Evolutionary conservation across 148 eudicot species (phyloP), one percentile per base, ranked within the genome.

Genomic region (Cornus kousa): DNA sequence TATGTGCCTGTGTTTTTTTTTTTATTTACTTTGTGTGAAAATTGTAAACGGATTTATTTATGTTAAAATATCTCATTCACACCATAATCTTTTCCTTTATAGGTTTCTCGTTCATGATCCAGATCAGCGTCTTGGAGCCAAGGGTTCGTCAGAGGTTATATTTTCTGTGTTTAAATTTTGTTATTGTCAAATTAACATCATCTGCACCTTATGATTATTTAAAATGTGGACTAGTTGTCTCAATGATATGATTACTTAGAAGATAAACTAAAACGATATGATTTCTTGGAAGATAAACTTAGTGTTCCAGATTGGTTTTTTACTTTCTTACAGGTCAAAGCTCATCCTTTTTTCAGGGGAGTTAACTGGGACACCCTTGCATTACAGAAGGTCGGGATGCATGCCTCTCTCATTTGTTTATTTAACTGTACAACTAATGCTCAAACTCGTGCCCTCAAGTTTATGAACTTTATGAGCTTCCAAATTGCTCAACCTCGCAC

Each of bases 311-410:
- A 62, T n/a, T 62, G 46, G 53, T 3, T 57, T 59, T 70, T 39
- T 17, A 73, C 53, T 65, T 68, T 73, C 48, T 57, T 70, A 31
- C 85, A 88, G 93, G 93, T 90, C 65, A 88, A 90, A 83, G 86
- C 88, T 76, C 93, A 90, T 82, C 81, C 87, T 39, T 83, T 88
- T 70, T 90, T 90, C 78, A 74, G 79, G 55, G 90, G 93, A 82
- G 84, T 90, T 39, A 88, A 90, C 74, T 90, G 93, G 93, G 91
- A 88, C 81, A 88, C 90, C 74, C 87, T 88, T 66, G 82, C 93
- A 70, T 80, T 82, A 67, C 90, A 87, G 43, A 88, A 88, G 91
- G 93, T 90, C 62, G 48, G 80, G 60, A 31, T 74, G 12, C 67
- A 3, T 64, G 16, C 76, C 33, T 66, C 68, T 68, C 9, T 19